phyloP scores from a whole-genome alignment of 1,284 basidiomycete species.

The Kalmanozyma brasiliensis region DNA sequence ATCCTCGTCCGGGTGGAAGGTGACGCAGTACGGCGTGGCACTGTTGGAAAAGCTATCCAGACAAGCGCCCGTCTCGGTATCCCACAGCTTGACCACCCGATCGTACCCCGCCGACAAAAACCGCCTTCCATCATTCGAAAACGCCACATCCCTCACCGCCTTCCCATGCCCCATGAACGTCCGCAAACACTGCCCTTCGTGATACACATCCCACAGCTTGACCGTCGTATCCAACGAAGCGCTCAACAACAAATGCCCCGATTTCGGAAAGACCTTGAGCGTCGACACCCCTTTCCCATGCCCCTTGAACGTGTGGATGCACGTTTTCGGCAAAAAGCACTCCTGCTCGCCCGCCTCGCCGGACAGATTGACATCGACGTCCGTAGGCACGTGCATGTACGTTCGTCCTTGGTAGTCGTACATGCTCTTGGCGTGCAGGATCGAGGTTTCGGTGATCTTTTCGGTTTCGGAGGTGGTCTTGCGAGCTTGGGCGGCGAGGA shows the following conservation, averaged over 20 bases:
- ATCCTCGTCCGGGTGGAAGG: conserved; percentile 94
- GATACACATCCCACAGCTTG: conserved; percentile 99
- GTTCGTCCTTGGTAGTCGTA: conserved; percentile 98
- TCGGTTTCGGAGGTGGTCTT: conserved; percentile 80
- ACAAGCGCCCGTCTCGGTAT: conserved; percentile 96
- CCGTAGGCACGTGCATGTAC: conserved; percentile 90
- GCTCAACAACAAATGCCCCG: conserved; percentile 90
- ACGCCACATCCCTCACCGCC: conserved; percentile 93
- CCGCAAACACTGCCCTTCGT: conserved; percentile 92
- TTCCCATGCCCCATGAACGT: conserved; percentile 98
- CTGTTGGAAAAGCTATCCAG: conserved; percentile 94
- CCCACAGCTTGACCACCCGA: conserved; percentile 97
- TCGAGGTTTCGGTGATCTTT: conserved; percentile 85
- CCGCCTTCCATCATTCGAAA: conserved; percentile 87
- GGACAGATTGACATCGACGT: conserved; percentile 75
- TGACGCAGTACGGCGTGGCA: conserved; percentile 93
- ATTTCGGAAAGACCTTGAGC: conserved; percentile 88
- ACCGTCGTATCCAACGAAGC: conserved; percentile 99
- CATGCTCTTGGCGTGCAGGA: conserved; percentile 97
- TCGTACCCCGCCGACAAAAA: conserved; percentile 96
- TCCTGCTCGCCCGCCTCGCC: conserved; percentile 86
- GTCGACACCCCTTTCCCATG: conserved; percentile 97
- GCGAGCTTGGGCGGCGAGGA: conserved; percentile 72
- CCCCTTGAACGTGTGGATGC: conserved; percentile 97
- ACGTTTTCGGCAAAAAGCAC: conserved; percentile 91